These are phyloP conservation scores for Parietichytrium sp. DNA, from an alignment of 108 stramenopile genomes.

Conservation along the genomic window DNA sequence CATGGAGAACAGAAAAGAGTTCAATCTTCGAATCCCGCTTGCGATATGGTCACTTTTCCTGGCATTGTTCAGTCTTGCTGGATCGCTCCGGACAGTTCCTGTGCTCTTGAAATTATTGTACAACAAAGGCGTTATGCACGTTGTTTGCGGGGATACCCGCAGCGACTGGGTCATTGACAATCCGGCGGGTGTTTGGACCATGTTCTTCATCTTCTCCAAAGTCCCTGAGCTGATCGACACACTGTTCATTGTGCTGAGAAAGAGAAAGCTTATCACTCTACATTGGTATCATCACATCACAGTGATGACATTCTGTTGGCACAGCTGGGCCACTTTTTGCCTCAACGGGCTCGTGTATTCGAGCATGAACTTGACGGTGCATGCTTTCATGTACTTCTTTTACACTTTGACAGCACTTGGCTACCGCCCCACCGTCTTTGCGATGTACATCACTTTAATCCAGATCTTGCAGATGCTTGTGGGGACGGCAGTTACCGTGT, in stretches of 20 bases:
- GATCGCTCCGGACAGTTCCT: conserved; percentile 28
- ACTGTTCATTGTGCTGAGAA: conserved; percentile 92
- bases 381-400: conserved; percentile 97
- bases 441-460: conserved; percentile 78
- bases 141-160: conserved; percentile 27
- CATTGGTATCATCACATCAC: conserved; percentile 99
- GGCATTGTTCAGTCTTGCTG: background rate
- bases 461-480: conserved; percentile 94
- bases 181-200: conserved; percentile 78
- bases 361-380: conserved; percentile 97
- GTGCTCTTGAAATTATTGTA: conserved; percentile 23
- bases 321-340: conserved; percentile 80
- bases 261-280: conserved; percentile 87
- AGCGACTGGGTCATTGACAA: conserved; percentile 37
- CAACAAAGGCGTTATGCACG: conserved; percentile 1
- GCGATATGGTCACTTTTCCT: conserved; percentile 6
- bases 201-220: conserved; percentile 86
- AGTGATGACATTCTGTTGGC: conserved; percentile 94
- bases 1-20: conserved; percentile 17
- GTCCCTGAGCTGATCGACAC: conserved; percentile 91
- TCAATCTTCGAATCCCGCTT: conserved; percentile 29
- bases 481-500: conserved; percentile 53
- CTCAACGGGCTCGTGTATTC: conserved; percentile 89
- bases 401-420: conserved; percentile 90
- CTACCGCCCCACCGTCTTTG: conserved; percentile 42